These are phyloP conservation scores for Coemansia sp. DNA, from an alignment of 192 early-diverging fungal species.

Conservation along the genomic window DNA sequence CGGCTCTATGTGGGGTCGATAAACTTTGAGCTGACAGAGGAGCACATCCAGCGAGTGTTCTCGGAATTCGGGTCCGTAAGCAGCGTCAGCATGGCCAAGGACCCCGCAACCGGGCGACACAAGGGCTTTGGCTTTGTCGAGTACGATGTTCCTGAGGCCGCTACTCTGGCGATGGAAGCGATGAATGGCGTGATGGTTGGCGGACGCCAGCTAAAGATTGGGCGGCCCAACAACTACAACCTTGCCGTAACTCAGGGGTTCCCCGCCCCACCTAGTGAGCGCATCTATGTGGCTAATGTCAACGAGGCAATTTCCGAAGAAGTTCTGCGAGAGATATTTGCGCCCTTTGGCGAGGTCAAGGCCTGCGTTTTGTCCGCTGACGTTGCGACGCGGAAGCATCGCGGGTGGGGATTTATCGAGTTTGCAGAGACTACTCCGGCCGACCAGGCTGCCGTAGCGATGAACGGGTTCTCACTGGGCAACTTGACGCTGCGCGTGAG, in stretches of 20 bases:
- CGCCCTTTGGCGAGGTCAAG: slow-evolving; percentile 76
- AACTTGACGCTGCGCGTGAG: slow-evolving; percentile 67
- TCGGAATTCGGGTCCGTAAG: slow-evolving; percentile 75
- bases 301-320: slow-evolving; percentile 73
- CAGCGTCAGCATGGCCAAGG: slow-evolving; percentile 76
- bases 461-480: slow-evolving; percentile 79
- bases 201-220: slow-evolving; percentile 76
- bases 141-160: slow-evolving; percentile 84
- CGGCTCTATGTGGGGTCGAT: slow-evolving; percentile 84
- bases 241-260: slow-evolving; percentile 59
- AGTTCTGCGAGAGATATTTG: slow-evolving; percentile 74
- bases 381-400: slow-evolving; percentile 65
- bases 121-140: slow-evolving; percentile 89
- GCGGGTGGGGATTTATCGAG: slow-evolving; percentile 82
- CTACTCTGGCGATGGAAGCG: slow-evolving; percentile 70
- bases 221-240: slow-evolving; percentile 82
- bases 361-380: slow-evolving; percentile 71
- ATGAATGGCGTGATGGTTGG: slow-evolving; percentile 84
- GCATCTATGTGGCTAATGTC: slow-evolving; percentile 85
- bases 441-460: slow-evolving; percentile 59
- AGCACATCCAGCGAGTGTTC: slow-evolving; percentile 75
- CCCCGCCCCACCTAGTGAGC: slow-evolving; percentile 60
- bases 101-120: slow-evolving; percentile 72
- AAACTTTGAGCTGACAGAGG: slow-evolving; percentile 80
- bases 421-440: slow-evolving; percentile 64